Conservation (phyloP, 768 basidiomycete genomes). For the Macrolepiota albuminosa region DNA sequence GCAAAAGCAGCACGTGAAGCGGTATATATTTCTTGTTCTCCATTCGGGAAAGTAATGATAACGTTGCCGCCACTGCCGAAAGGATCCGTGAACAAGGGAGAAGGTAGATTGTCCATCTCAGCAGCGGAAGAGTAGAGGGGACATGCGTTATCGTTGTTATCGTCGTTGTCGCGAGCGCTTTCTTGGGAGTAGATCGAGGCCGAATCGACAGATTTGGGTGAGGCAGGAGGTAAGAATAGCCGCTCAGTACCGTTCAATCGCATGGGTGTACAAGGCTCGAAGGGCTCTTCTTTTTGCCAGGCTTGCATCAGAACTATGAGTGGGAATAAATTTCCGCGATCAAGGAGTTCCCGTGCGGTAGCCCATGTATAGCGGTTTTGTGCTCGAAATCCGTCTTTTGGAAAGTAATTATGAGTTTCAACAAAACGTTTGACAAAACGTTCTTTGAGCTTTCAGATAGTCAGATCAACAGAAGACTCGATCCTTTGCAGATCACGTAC, state of each 20-base stretch:
- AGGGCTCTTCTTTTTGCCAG: background rate
- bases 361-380: background rate
- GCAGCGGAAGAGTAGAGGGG: background rate
- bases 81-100: conserved; percentile 4
- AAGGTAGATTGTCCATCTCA: background rate
- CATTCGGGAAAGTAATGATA: background rate
- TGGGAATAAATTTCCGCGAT: conserved; percentile 7
- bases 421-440: conserved; percentile 11
- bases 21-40: background rate
- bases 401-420: background rate
- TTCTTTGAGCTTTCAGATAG: conserved; percentile 9
- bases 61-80: background rate
- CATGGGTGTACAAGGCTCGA: background rate
- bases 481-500: conserved; percentile 1
- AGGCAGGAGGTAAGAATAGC: background rate
- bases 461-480: background rate
- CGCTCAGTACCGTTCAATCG: background rate
- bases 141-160: background rate
- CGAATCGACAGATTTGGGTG: background rate
- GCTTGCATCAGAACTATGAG: conserved; percentile 7
- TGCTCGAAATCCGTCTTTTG: conserved; percentile 4
- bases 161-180: background rate
- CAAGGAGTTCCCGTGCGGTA: conserved; percentile 6
- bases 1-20: background rate
- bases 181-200: conserved; percentile 10